phyloP scores from a whole-genome alignment of 192 early-diverging fungal species.

The Coemansia sp. region DNA sequence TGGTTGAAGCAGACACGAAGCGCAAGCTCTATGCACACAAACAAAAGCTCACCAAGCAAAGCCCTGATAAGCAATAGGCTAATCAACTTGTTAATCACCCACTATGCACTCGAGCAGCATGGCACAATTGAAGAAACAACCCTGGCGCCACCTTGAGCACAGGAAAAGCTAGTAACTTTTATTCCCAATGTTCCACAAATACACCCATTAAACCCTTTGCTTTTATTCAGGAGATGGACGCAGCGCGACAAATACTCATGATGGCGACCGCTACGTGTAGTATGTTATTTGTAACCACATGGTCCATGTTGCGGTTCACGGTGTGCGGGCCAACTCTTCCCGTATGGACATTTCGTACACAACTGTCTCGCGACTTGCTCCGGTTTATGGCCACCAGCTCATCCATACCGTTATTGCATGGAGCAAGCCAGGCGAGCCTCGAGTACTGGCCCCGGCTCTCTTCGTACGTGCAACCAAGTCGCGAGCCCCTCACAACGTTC shows the following conservation, averaged over 20 bases:
- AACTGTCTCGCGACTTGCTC: constrained; percentile 28
- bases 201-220: no score
- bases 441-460: constrained; percentile 6
- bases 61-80: background rate
- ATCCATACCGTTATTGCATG: background rate
- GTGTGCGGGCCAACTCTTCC: constrained; percentile 7
- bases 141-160: no score
- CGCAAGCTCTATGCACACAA: constrained; percentile 9
- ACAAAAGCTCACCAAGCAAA: background rate
- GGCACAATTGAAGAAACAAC: no score
- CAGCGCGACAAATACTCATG: background rate
- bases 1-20: constrained; percentile 13
- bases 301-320: constrained; percentile 5
- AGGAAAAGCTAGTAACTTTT: no score
- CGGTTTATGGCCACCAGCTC: constrained; percentile 6
- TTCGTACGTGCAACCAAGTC: background rate
- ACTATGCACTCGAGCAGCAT: no score
- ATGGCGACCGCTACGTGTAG: background rate
- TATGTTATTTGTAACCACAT: background rate
- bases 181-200: no score
- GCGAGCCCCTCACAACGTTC: background rate
- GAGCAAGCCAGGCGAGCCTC: background rate
- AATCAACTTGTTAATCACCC: no score
- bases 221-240: background rate
- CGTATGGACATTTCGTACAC: constrained; percentile 22